phyloP scores from a whole-genome alignment of 805 yeast species.

The Cyberlindnera euphorbiae region DNA sequence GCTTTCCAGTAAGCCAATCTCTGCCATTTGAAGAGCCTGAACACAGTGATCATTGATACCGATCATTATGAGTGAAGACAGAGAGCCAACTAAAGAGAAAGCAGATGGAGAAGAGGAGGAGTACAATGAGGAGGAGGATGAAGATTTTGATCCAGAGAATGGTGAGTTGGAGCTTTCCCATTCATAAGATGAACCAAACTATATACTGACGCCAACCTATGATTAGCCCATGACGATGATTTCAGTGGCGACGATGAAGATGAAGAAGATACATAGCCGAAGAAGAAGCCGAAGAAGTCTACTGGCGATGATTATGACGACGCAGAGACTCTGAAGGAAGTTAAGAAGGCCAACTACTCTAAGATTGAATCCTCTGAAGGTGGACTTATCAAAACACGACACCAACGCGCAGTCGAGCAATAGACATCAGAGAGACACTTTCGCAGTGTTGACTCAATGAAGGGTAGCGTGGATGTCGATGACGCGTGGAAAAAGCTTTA shows the following conservation, averaged over 20 bases:
- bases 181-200: no score
- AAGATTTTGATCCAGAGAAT: conserved; percentile 47
- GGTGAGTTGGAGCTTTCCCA: no score
- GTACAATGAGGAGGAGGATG: conserved; percentile 54
- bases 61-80: no score
- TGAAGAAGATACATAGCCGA: conserved; percentile 11
- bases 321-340: conserved; percentile 31
- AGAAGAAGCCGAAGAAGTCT: conserved; percentile 21
- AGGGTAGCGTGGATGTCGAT: conserved; percentile 37
- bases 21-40: no score
- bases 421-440: conserved; percentile 24
- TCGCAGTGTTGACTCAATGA: conserved; percentile 10
- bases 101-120: conserved; percentile 38
- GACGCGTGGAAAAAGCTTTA: conserved; percentile 55
- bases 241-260: conserved; percentile 22
- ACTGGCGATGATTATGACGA: conserved; percentile 32
- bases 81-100: no score
- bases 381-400: conserved; percentile 68
- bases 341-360: conserved; percentile 35
- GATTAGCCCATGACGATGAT: conserved; percentile 13
- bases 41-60: no score
- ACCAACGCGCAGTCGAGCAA: conserved; percentile 48
- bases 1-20: no score
- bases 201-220: conserved; percentile 1
- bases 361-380: conserved; percentile 51